Percentiles rank a stretch among this genome's conserved stretches.
phyloP scores from a whole-genome alignment of 176 grass and related monocot genomes.

The Bothriochloa decipiens region DNA sequence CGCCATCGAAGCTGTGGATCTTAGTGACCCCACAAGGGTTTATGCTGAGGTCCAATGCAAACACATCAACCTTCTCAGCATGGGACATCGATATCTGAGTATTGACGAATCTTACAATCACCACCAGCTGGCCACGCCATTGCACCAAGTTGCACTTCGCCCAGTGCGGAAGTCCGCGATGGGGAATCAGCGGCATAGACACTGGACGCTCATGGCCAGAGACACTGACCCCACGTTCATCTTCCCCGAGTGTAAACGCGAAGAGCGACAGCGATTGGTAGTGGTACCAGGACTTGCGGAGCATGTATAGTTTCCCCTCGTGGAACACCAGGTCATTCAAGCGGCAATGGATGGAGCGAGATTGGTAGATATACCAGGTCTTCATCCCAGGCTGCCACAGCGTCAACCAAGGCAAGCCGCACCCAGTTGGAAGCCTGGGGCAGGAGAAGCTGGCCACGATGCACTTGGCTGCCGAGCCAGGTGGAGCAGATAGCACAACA shows the following conservation, averaged over 20 bases:
- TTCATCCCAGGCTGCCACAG: constrained; percentile 28
- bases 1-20: constrained; percentile 15
- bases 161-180: background rate
- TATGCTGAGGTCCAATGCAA: constrained; percentile 30
- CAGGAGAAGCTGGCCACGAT: constrained; percentile 1
- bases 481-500: constrained; percentile 33
- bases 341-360: background rate
- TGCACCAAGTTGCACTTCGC: constrained; percentile 14
- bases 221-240: background rate
- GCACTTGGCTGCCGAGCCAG: background rate
- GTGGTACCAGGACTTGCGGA: background rate
- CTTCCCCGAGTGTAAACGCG: background rate
- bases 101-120: background rate
- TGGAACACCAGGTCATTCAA: background rate
- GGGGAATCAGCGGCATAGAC: background rate
- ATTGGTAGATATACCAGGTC: background rate
- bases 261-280: background rate
- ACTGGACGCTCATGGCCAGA: background rate
- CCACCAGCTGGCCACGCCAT: constrained; percentile 11
- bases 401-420: background rate
- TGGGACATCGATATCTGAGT: accelerated
- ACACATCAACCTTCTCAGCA: background rate
- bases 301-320: constrained; percentile 22
- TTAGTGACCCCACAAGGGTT: constrained; percentile 18
- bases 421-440: accelerated